phyloP scores from a whole-genome alignment of 2,329 filamentous ascomycete species.

The Exophiala calicioides region DNA sequence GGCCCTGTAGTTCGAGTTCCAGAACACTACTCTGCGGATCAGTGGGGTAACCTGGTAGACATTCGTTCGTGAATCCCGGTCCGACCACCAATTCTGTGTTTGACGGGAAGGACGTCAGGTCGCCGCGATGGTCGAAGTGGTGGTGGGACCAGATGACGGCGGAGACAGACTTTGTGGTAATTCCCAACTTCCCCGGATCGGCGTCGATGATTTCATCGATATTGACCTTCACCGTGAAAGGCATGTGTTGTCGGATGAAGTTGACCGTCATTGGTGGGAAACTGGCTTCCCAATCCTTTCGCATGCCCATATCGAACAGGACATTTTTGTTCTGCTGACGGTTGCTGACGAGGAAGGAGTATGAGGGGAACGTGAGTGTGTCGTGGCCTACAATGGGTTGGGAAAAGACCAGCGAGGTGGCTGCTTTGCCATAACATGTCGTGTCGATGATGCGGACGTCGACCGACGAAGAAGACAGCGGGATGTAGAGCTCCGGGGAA shows the following conservation, averaged over 20 bases:
- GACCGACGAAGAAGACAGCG: constrained; percentile 8
- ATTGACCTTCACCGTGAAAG: background rate
- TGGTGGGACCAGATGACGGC: constrained; percentile 35
- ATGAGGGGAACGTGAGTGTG: constrained; percentile 4
- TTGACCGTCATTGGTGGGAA: constrained; percentile 8
- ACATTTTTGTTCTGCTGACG: constrained; percentile 5
- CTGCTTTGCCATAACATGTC: constrained; percentile 2
- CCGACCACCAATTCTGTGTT: constrained; percentile 54
- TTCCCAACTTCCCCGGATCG: background rate
- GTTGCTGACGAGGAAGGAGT: constrained; percentile 9
- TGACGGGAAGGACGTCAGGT: constrained; percentile 49
- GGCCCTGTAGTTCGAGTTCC: constrained; percentile 37
- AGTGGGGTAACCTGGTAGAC: constrained; percentile 51
- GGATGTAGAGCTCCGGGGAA: constrained; percentile 7
- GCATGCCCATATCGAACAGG: constrained; percentile 32
- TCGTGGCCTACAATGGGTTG: constrained; percentile 1
- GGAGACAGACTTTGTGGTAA: background rate
- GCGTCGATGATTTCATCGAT: constrained; percentile 6
- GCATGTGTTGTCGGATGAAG: constrained; percentile 9
- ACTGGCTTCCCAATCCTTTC: constrained; percentile 30
- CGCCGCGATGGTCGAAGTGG: constrained; percentile 51
- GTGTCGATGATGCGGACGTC: constrained; percentile 13
- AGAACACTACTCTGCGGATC: constrained; percentile 38
- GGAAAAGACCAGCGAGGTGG: constrained; percentile 1
- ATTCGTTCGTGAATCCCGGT: constrained; percentile 50